Evolutionary conservation across 2,329 filamentous ascomycete genomes (phyloP).

Genomic region (Aspergillus proliferans): DNA sequence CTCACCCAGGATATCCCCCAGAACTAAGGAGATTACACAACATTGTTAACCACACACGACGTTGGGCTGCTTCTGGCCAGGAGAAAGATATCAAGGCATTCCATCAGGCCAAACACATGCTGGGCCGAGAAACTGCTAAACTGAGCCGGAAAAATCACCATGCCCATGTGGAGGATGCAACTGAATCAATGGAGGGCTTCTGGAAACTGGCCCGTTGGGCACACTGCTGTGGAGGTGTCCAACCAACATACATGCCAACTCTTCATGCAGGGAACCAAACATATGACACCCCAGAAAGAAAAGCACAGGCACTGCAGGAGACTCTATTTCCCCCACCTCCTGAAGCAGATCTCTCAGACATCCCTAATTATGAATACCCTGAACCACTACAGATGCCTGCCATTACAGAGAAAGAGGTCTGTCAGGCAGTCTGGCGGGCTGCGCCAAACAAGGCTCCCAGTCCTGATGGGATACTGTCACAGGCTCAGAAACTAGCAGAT

Average conservation of each 20-base stretch:
- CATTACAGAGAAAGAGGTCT: constrained; percentile 3
- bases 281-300: neutral
- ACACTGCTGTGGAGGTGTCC: neutral
- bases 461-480: constrained; percentile 5
- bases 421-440: neutral
- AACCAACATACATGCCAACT: constrained; percentile 2
- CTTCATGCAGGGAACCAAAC: neutral
- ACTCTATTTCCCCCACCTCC: constrained; percentile 4
- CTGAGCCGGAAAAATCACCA: neutral
- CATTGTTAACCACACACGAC: neutral
- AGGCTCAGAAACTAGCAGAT: no score
- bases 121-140: neutral
- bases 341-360: neutral
- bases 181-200: no score
- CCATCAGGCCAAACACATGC: neutral
- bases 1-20: neutral
- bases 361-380: neutral
- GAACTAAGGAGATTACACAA: neutral
- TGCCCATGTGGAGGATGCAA: neutral
- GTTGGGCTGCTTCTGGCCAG: neutral
- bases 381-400: neutral
- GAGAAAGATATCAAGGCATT: neutral
- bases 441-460: constrained; percentile 7
- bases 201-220: neutral
- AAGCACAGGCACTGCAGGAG: neutral